These are phyloP conservation scores for Calonectria pseudoreteaudii DNA, from an alignment of 2,329 filamentous ascomycete species.

Conservation along the genomic window DNA sequence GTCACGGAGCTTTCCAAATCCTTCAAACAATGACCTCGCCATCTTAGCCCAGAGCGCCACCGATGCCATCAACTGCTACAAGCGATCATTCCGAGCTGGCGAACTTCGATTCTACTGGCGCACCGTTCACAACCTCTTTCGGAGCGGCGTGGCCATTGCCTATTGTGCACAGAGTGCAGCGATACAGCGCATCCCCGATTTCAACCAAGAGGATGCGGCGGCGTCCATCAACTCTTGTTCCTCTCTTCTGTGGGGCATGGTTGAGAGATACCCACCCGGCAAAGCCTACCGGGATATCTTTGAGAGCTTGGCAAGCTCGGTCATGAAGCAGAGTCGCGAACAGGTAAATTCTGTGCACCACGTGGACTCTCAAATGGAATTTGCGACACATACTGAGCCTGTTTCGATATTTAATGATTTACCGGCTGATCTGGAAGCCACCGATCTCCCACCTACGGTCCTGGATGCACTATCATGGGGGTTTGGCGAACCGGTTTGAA, in stretches of 20 bases:
- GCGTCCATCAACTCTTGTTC: conserved; percentile 34
- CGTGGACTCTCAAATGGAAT: background rate
- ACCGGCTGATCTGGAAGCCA: background rate
- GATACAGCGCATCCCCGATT: background rate
- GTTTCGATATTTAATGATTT: conserved; percentile 23
- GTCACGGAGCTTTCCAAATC: conserved; percentile 28
- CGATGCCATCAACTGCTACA: conserved; percentile 34
- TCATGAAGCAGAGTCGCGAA: background rate
- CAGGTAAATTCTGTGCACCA: background rate
- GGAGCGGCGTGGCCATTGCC: conserved; percentile 32
- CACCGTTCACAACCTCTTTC: conserved; percentile 41
- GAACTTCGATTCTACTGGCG: conserved; percentile 45
- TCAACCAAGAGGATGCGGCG: conserved; percentile 16
- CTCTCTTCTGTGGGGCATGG: conserved; percentile 45
- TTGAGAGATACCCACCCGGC: conserved; percentile 41
- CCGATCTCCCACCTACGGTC: conserved; percentile 14
- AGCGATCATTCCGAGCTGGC: conserved; percentile 32
- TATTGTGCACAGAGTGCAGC: conserved; percentile 32
- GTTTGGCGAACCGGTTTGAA: conserved; percentile 16
- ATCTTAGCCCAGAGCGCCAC: conserved; percentile 32
- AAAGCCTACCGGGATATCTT: conserved; percentile 41
- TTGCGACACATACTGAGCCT: background rate
- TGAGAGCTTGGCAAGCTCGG: conserved; percentile 31
- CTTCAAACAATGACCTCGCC: conserved; percentile 23
- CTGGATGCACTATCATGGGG: conserved; percentile 27